A percentile compares a stretch with the other conserved stretches of the same genome.
Evolutionary conservation across 306 rosid species (phyloP).

Genomic region (Macrotyloma uniflorum): DNA sequence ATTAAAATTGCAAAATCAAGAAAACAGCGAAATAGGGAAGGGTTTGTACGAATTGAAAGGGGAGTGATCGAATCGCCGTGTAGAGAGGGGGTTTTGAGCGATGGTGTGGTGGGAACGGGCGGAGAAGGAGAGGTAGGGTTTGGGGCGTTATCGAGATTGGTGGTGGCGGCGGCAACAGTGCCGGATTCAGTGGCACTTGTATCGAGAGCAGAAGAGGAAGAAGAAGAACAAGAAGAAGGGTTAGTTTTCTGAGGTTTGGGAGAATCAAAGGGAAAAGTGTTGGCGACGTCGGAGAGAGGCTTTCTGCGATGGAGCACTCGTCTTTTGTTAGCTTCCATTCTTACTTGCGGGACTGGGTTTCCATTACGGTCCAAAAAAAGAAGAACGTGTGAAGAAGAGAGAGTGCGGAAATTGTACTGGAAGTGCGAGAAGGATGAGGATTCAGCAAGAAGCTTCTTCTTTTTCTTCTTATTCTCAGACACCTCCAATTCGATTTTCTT

Average conservation of each 20-base stretch:
- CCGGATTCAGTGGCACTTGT: neutral
- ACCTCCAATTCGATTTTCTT: constrained; percentile 14
- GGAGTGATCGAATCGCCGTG: constrained; percentile 21
- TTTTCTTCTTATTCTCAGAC: neutral
- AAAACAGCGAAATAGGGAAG: neutral
- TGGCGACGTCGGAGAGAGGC: constrained; percentile 74
- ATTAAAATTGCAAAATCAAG: too few relatives aligned
- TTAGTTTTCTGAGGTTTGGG: constrained; percentile 42
- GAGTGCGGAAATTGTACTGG: neutral
- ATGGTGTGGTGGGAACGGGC: constrained; percentile 32
- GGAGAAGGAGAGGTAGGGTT: constrained; percentile 42
- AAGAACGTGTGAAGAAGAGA: neutral
- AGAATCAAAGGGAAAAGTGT: constrained; percentile 37
- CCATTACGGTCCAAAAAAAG: neutral
- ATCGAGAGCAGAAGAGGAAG: constrained; percentile 5
- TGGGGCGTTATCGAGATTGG: neutral
- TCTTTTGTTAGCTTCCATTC: constrained; percentile 53
- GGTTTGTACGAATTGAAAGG: neutral
- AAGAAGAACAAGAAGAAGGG: constrained; percentile 27
- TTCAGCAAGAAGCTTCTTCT: constrained; percentile 25
- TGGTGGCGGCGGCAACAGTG: neutral
- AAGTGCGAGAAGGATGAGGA: neutral
- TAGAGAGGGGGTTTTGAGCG: constrained; percentile 24
- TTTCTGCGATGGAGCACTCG: constrained; percentile 43
- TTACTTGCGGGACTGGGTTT: neutral